Base-by-base conservation (phyloP, 257 asterid species). In the Primulina huaijiensis region DNA sequence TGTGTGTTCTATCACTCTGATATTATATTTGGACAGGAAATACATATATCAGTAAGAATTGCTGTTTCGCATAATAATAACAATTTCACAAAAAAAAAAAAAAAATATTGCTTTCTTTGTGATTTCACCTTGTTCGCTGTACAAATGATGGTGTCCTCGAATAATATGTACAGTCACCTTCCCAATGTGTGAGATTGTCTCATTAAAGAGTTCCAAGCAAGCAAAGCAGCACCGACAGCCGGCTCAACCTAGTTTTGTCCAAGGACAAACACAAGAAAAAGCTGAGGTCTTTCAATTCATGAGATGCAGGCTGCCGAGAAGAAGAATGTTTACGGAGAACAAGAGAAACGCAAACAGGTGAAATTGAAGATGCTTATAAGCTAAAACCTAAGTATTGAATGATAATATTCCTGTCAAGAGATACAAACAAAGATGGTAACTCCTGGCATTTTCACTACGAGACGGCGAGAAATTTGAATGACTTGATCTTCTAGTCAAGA, bases 211-310 rank as follows among this genome's bases (percentile, higher is more conserved):
- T 87, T 86, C 95, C 90, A 87, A 57, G 90, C 96, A 72, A 89
- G 90, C 85, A 89, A 81, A 31, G 95, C 92, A 74, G 96, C 96
- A 20, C 92, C 96, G 30, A 89, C 85, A 17, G 96, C 96, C 12
- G 95, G 96, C 74, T 89, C 96, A 52, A 85, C 94, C 96, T 89
- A 38, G 74, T 76, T 70, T 56, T 35, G 34, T 23, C 50, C 35
- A 75, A 11, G 20, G n/a, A 50, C 68, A 20, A 55, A 25, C 46
- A 37, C 19, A 12, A 55, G 10, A 11, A 14, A 1, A 67, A 43
- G 34, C 31, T 6, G 27, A 12, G 8, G 6, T 62, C 17, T 9
- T 3, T 7, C 35, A 5, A 29, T 19, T 14, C 65, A 27, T 60
- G 20, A 29, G 35, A 60, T 19, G 20, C 21, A 0, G 57, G 57